Base-by-base conservation (phyloP, 2,329 filamentous ascomycete species). In the Blastomyces gilchristii region DNA sequence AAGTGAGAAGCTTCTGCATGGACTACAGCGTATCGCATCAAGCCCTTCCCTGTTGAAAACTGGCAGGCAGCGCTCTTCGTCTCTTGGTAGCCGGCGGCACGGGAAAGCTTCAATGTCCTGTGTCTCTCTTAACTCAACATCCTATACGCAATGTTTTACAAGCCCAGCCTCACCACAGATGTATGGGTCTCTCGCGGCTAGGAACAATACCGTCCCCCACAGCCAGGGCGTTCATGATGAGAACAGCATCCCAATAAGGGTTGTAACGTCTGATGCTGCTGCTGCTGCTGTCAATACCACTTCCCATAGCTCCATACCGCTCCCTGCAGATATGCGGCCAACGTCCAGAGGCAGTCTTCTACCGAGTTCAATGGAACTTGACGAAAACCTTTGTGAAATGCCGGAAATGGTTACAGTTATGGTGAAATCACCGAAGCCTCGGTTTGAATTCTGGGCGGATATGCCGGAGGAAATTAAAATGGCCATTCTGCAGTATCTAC, bases 401-500 rank as follows among this genome's bases (percentile, higher is more conserved):
- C 25, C 16, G 25, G 39, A 45, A 5, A 28, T 28, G 18, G 14
- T n/a, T 7, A 16, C 5, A 41, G 41, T 31, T 18, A 39, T 14
- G 57, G n/a, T 11, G 7, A 75, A 79, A 63, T 79, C 53, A 18
- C 22, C 16, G 18, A 58, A 58, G 22, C 41, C 57, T 31, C 57
- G 31, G 22, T 58, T 85, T 73, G 85, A 88, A 67, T 89, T 95
- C 67, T 97, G 92, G 91, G 82, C 80, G 14, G 83, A 84, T 52
- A 83, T 97, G 80, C 94, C 94, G 0, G 80, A 86, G 58, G 94
- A 99, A 77, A 81, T 97, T 62, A 87, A 87, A 68, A 81, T 96
- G 68, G 80, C 89, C 52, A 85, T 97, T 60, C 82, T 97, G 63
- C 82, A 85, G 5, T 91, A 88, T 69, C 80, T 97, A 25, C 80